phyloP scores from a whole-genome alignment of 495 filamentous ascomycete genomes.

The Penicillium cosmopolitanum region DNA sequence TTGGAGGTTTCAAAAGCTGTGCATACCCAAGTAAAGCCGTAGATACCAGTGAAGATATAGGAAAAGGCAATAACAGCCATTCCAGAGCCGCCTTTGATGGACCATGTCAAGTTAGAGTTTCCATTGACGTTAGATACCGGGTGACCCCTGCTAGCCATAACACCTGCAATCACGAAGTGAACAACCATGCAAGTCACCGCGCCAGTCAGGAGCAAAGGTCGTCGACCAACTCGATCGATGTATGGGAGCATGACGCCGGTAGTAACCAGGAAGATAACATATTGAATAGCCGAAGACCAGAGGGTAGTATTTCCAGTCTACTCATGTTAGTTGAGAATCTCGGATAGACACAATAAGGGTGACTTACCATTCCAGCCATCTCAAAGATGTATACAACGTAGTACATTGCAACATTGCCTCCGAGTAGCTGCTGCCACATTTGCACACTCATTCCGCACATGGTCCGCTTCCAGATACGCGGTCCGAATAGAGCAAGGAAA shows the following conservation, averaged over 20 bases:
- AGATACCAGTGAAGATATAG: constrained; percentile 78
- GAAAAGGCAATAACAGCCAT: constrained; percentile 76
- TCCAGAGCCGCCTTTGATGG: constrained; percentile 62
- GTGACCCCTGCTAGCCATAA: constrained; percentile 52
- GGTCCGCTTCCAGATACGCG: constrained; percentile 74
- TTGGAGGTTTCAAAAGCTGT: neutral
- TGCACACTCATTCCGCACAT: constrained; percentile 69
- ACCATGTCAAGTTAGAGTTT: constrained; percentile 69
- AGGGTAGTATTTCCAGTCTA: constrained; percentile 66
- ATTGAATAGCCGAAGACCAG: constrained; percentile 71
- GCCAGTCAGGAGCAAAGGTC: constrained; percentile 69
- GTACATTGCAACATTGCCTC: constrained; percentile 71
- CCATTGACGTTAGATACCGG: constrained; percentile 61
- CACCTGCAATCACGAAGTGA: constrained; percentile 66
- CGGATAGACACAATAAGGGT: neutral
- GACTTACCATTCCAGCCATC: constrained; percentile 58
- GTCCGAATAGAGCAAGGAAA: constrained; percentile 59
- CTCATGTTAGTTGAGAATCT: neutral
- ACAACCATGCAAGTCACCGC: constrained; percentile 66
- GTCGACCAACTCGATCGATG: constrained; percentile 76
- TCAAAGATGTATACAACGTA: constrained; percentile 74
- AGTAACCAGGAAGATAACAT: constrained; percentile 75
- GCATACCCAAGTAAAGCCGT: constrained; percentile 65
- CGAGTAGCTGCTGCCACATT: constrained; percentile 70
- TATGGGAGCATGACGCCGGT: constrained; percentile 69